Evolutionary conservation across 306 rosid genomes (phyloP), one percentile per base, ranked within the genome.

Genomic region (Trifolium pratense): DNA sequence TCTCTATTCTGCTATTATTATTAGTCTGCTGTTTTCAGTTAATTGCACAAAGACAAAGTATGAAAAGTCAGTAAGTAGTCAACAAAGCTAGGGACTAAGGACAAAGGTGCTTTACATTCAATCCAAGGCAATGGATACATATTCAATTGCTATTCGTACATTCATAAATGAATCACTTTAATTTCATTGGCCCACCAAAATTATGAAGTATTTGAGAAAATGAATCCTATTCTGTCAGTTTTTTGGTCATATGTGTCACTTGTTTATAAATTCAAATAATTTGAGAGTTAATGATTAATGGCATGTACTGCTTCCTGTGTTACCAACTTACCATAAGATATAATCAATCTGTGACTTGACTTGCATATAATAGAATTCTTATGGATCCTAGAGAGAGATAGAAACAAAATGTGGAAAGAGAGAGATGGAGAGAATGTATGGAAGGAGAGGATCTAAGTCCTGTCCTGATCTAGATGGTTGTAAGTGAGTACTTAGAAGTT

Each of bases 161-260:
- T 59, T 36, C 69, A 63, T 71, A 82, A 68, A 56, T 69, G 61
- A 73, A 70, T 55, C 39, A 42, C 75, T 74, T 68, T 15, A 65
- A 48, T 49, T 79, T 70, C 46, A 7, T 18, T 56, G 46, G 78
- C 25, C 25, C 68, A 74, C 66, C 18, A 9, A 64, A 60, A 23
- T 6, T 39, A 15, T 48, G 55, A 48, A 48, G 9, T 48, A n/a
- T 36, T 42, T 17, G 20, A 36, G 37, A 49, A 16, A 7, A 43
- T 14, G n/a, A 72, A n/a, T n/a, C n/a, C n/a, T n/a, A 66, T 11
- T 78, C 31, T 48, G 32, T 29, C 39, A 45, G 21, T 43, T 48
- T 60, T 3, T 39, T 59, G 68, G 53, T 66, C 48, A 29, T 62
- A 6, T 36, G 34, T 42, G 68, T 61, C 64, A 34, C 59, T 53